Base-by-base conservation (phyloP, 2,329 filamentous ascomycete species). In the Acephala macrosclerotiorum region DNA sequence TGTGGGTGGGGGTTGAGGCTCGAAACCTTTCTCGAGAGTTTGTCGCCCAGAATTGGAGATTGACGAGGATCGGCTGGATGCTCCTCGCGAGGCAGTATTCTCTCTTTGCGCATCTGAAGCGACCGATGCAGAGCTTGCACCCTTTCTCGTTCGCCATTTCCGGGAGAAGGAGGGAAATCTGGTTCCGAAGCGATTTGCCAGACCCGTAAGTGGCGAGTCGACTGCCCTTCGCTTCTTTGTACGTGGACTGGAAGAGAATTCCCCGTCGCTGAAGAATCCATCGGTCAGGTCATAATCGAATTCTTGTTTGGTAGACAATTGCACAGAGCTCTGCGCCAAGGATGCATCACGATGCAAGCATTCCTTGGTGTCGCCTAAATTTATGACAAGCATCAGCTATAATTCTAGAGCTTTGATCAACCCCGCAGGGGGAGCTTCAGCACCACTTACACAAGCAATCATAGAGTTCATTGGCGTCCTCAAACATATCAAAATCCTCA, bases 51-150 rank as follows among this genome's bases (percentile, higher is more conserved):
- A 86, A 38, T 85, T 84, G 12, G 92, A 93, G 61, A 92, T 82
- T n/a, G 91, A 94, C 1, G 92, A 94, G 1, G 93, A 91, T 61
- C 91, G 87, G 72, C 92, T 92, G 2, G 93, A 95, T 2, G 89
- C 84, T 8, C 89, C 85, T 58, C 86, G 83, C 1, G 89, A 91
- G 45, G 64, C 64, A 35, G 72, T 70, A 55, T 70, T 70, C 29
- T 75, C 72, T 61, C 70, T 62, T 53, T 69, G 72, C 4, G 58
- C 25, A 14, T 74, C 74, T 4, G 68, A 68, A 12, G 35, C 65
- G n/a, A 72, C 60, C 18, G 70, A 71, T 25, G 64, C 58, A 4
- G 72, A 66, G 51, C 65, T 75, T 73, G 79, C 70, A 61, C 74
- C 73, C 76, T 84, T 81, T 78, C 84, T 77, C 72, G 85, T 78